Conservation (phyloP, 1,139 yeast species). For the Kodamaea plutei region DNA sequence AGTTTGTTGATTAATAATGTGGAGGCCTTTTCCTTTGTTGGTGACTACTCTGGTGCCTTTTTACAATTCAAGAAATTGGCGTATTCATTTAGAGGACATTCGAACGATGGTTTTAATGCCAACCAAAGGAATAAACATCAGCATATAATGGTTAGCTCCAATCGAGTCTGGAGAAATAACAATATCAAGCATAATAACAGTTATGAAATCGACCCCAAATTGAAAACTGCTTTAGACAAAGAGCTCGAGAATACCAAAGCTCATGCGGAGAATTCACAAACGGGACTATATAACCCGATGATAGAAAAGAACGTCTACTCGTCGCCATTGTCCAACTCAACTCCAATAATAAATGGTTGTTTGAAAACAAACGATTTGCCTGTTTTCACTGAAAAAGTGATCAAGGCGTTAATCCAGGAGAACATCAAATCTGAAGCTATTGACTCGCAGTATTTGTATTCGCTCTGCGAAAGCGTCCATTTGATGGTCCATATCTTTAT, state of each 20-base stretch:
- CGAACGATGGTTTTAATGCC: conserved; percentile 1
- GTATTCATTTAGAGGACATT: conserved; percentile 16
- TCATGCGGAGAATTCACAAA: conserved; percentile 4
- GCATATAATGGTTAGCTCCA: conserved; percentile 15
- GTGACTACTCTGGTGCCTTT: conserved; percentile 24
- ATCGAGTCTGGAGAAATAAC: conserved; percentile 24
- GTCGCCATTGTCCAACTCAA: conserved; percentile 16
- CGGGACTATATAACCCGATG: conserved; percentile 23
- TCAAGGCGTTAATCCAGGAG: conserved; percentile 13
- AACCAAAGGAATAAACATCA: conserved; percentile 9
- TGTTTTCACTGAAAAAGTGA: conserved; percentile 20
- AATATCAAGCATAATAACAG: conserved; percentile 20
- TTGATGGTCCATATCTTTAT: conserved; percentile 24
- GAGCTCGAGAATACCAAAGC: conserved; percentile 20
- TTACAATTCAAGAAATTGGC: conserved; percentile 23
- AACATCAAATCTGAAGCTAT: conserved; percentile 11
- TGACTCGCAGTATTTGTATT: conserved; percentile 12
- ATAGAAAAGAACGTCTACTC: conserved; percentile 27
- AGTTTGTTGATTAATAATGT: conserved; percentile 25
- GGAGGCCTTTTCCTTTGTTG: conserved; percentile 28
- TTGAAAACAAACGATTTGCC: conserved; percentile 31
- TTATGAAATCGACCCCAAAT: conserved; percentile 9
- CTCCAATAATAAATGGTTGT: conserved; percentile 26
- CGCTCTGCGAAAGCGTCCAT: conserved; percentile 23
- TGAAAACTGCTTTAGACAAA: conserved; percentile 16